phyloP scores from a whole-genome alignment of 2,329 filamentous ascomycete genomes.

The Colletotrichum incanum region DNA sequence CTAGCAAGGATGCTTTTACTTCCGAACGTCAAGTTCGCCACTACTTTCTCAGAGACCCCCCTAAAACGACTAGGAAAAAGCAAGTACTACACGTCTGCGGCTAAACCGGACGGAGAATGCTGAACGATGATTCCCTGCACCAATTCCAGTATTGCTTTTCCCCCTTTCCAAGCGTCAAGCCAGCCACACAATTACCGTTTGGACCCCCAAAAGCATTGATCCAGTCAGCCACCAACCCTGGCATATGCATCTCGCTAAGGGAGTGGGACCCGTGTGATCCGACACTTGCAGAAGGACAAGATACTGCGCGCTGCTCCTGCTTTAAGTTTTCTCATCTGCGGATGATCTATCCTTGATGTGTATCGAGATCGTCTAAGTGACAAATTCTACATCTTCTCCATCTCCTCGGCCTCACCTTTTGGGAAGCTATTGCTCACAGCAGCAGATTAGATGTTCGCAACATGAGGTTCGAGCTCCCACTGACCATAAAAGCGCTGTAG shows the following conservation, averaged over 20 bases:
- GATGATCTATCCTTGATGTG: background rate
- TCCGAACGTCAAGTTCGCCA: background rate
- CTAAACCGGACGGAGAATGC: background rate
- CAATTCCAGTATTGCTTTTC: too few relatives aligned
- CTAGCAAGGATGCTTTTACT: background rate
- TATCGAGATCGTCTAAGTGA: slow-evolving; percentile 2
- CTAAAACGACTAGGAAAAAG: background rate
- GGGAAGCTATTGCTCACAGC: background rate
- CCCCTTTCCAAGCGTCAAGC: background rate
- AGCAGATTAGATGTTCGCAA: background rate
- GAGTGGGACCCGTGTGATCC: background rate
- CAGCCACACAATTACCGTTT: background rate
- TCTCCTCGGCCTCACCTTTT: background rate
- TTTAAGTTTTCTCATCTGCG: background rate
- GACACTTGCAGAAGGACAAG: background rate
- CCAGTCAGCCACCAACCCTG: background rate
- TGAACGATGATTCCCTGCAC: background rate
- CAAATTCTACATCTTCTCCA: background rate
- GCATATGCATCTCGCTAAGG: background rate
- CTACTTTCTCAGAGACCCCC: background rate
- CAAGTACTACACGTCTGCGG: background rate
- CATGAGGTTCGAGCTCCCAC: background rate
- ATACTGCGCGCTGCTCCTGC: too few relatives aligned
- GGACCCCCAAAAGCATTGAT: background rate
- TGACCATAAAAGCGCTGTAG: background rate